Evolutionary conservation across 108 stramenopile species (phyloP), one percentile per base, ranked within the genome.

Genomic region (Schizochytrium sp.): DNA sequence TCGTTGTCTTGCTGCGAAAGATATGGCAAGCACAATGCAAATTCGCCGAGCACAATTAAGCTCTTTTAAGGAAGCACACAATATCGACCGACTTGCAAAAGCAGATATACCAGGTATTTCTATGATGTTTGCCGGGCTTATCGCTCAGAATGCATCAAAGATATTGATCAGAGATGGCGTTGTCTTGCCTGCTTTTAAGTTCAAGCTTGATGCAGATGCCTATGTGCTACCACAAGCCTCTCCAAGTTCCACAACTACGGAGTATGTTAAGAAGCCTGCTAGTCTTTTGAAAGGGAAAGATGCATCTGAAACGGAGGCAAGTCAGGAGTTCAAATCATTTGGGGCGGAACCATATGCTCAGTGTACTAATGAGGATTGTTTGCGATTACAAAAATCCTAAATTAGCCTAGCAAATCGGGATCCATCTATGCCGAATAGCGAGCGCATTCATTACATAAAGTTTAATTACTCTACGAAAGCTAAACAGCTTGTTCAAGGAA

Each of bases 21-120:
- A 83, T 17, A 55, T 55, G 76, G 76, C 76, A 53, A 83, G 76
- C 76, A 83, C 50, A 5, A 13, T 83, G 10, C 76, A 83, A 2
- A 7, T 38, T 7, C 7, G 64, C 10, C 64, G 64, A 8, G 44
- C 64, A 44, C 64, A 69, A 7, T 8, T 12, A 7, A 69, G 0
- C 5, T 69, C 64, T 12, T 69, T 69, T 15, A 38, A 12, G 28
- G 64, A 38, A 10, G 2, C 8, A 38, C 10, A 69, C 28, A 0
- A 69, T 15, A 38, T 5, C 44, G 12, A 44, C 42, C 50, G 76
- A 5, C 50, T 40, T 8, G 76, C 53, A 0, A 83, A 83, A 28
- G 28, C 5, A 5, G 76, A 83, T 40, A 10, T 83, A 5, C 76
- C 76, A 5, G 76, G 76, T 10, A 38, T 83, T 0, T 5, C 50